Conservation (phyloP, 768 basidiomycete genomes). For the Steccherinum ochraceum region DNA sequence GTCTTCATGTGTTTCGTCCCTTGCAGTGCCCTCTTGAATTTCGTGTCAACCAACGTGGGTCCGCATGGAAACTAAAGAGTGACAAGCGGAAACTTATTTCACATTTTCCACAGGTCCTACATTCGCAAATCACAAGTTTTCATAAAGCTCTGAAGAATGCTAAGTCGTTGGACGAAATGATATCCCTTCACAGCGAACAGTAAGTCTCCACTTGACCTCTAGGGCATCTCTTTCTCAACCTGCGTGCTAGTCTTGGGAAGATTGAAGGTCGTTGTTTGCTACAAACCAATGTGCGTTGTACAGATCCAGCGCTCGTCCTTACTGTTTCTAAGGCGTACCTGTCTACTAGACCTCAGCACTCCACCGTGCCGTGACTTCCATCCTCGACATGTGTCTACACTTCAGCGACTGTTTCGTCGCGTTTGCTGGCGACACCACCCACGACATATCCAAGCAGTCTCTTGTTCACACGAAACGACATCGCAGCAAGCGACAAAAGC, state of each 20-base stretch:
- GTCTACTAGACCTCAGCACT: conserved; percentile 52
- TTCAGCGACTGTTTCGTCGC: conserved; percentile 61
- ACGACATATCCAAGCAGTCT: conserved; percentile 44
- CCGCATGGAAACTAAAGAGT: no score
- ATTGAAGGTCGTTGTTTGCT: conserved; percentile 60
- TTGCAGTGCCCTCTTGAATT: conserved; percentile 56
- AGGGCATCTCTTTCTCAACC: not conserved
- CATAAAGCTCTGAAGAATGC: conserved; percentile 47
- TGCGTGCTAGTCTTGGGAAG: conserved; percentile 44
- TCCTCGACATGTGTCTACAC: conserved; percentile 68
- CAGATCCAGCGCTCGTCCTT: no score
- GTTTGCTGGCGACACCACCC: conserved; percentile 55
- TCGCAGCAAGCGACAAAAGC: conserved; percentile 53
- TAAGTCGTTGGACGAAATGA: conserved; percentile 72
- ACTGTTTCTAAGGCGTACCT: not conserved
- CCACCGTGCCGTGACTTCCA: conserved; percentile 57
- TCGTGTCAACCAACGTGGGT: conserved; percentile 66
- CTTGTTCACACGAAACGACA: conserved; percentile 49
- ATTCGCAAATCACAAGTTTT: conserved; percentile 54
- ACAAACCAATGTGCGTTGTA: conserved; percentile 48
- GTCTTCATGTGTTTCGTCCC: not conserved
- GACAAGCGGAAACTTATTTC: no score
- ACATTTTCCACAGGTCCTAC: conserved; percentile 48
- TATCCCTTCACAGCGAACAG: conserved; percentile 63
- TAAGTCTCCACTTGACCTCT: conserved; percentile 28